phyloP scores from a whole-genome alignment of 148 eudicot genomes.

The Nepenthes mirabilis region DNA sequence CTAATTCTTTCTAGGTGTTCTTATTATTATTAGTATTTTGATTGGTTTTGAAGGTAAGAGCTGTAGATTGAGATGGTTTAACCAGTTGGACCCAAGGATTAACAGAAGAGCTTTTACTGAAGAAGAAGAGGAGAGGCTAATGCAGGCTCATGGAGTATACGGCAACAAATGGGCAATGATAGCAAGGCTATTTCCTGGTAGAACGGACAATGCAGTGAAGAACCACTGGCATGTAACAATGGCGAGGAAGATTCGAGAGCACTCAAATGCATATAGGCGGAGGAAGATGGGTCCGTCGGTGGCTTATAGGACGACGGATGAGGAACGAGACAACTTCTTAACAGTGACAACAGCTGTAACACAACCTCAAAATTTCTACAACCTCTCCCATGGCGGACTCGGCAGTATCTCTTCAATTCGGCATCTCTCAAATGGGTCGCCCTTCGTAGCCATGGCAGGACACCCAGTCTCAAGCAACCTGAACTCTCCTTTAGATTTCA shows the following conservation, averaged over 20 bases:
- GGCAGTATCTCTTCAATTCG: no score
- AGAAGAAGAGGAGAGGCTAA: slow-evolving; percentile 70
- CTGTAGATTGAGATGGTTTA: slow-evolving; percentile 90
- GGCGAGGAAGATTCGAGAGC: slow-evolving; percentile 77
- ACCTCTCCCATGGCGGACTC: neutral
- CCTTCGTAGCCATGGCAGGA: no score
- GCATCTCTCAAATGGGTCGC: no score
- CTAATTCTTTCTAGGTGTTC: neutral
- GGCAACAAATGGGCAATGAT: slow-evolving; percentile 94
- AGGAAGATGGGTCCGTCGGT: slow-evolving; percentile 14
- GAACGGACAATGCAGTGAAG: slow-evolving; percentile 86
- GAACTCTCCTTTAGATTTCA: slow-evolving; percentile 17
- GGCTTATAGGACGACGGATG: neutral
- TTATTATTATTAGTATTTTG: neutral
- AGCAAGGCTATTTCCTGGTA: slow-evolving; percentile 72
- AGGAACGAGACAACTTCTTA: neutral
- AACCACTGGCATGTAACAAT: slow-evolving; percentile 92
- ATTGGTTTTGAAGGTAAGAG: slow-evolving; percentile 44
- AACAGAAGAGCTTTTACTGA: slow-evolving; percentile 67
- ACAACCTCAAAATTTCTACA: neutral
- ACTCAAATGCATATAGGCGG: slow-evolving; percentile 43
- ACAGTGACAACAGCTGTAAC: neutral
- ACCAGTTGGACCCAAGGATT: slow-evolving; percentile 84
- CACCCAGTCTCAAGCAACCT: neutral
- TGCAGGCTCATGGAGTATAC: slow-evolving; percentile 67